A percentile compares a stretch with the other conserved stretches of the same genome.
These are phyloP conservation scores for Leishmania guyanensis DNA, from an alignment of 208 protist genomes.

Conservation along the genomic window DNA sequence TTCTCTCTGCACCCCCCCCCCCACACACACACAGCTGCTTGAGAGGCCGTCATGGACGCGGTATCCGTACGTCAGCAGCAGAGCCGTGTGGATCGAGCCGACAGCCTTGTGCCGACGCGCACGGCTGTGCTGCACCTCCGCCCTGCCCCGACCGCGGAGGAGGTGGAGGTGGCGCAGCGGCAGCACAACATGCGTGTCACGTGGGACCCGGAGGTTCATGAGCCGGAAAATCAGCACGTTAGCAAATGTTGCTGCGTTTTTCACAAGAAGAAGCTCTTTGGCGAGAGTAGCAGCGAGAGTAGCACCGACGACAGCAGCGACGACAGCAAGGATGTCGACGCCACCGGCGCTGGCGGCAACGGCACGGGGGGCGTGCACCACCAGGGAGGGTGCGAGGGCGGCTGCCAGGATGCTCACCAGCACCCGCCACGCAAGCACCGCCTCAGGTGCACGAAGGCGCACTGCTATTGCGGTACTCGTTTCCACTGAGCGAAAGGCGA, in stretches of 20 bases:
- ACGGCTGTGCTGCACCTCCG: conserved; percentile 37
- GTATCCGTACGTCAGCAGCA: conserved; percentile 14
- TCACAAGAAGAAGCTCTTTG: conserved; percentile 89
- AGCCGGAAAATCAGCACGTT: conserved; percentile 70
- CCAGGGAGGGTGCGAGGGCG: conserved; percentile 14
- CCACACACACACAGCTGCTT: not conserved
- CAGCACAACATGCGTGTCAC: conserved; percentile 43
- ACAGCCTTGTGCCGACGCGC: conserved; percentile 25
- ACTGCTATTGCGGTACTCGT: conserved; percentile 75
- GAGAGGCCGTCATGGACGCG: conserved; percentile 13
- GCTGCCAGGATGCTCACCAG: conserved; percentile 4
- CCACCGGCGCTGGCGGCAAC: not conserved
- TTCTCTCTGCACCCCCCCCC: not conserved
- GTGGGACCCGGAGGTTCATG: conserved; percentile 55
- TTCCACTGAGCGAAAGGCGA: conserved; percentile 44
- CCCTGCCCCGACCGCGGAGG: conserved; percentile 17
- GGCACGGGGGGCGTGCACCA: not conserved
- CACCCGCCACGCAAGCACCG: conserved; percentile 12
- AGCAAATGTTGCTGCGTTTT: conserved; percentile 91
- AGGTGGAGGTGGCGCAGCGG: conserved; percentile 23
- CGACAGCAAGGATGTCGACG: not conserved
- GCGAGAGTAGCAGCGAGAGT: conserved; percentile 79
- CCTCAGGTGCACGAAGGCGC: conserved; percentile 63
- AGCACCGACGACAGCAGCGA: conserved; percentile 29
- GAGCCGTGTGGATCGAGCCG: not conserved